These are phyloP conservation scores for Peterozyma xylosa DNA, from an alignment of 805 yeast genomes.

Conservation along the genomic window DNA sequence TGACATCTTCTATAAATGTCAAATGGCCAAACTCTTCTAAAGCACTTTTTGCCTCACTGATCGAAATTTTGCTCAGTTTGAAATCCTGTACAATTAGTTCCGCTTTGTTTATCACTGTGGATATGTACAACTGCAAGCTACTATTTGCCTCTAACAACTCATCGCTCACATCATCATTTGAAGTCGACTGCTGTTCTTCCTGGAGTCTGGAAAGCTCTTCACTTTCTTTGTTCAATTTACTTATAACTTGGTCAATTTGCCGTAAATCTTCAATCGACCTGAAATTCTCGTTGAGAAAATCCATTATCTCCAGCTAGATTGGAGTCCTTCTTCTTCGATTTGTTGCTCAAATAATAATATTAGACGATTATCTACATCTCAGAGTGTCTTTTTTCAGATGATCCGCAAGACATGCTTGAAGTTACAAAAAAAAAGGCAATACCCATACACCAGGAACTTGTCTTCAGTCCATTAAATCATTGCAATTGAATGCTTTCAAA, in stretches of 20 bases:
- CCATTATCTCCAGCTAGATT: not conserved
- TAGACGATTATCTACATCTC: too few relatives aligned
- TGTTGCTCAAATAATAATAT: too few relatives aligned
- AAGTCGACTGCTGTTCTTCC: not conserved
- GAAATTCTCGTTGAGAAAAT: conserved; percentile 8
- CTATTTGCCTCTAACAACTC: conserved; percentile 3
- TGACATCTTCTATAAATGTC: conserved; percentile 9
- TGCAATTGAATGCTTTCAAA: not conserved
- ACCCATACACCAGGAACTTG: too few relatives aligned
- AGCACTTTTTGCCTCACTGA: not conserved
- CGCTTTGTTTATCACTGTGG: not conserved
- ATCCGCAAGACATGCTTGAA: not conserved
- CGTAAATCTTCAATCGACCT: conserved; percentile 8
- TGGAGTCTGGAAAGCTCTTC: not conserved
- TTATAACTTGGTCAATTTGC: conserved; percentile 5
- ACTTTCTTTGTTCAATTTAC: conserved; percentile 1
- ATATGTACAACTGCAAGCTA: conserved; percentile 2
- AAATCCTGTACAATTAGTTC: not conserved
- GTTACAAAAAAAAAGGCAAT: too few relatives aligned
- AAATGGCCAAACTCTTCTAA: conserved; percentile 7
- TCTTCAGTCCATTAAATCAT: not conserved
- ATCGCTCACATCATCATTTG: conserved; percentile 4
- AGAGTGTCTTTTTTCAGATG: not conserved
- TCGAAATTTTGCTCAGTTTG: not conserved
- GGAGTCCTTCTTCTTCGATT: not conserved